Conservation (phyloP, 2,329 filamentous ascomycete genomes). For the Verticillium alfalfae region DNA sequence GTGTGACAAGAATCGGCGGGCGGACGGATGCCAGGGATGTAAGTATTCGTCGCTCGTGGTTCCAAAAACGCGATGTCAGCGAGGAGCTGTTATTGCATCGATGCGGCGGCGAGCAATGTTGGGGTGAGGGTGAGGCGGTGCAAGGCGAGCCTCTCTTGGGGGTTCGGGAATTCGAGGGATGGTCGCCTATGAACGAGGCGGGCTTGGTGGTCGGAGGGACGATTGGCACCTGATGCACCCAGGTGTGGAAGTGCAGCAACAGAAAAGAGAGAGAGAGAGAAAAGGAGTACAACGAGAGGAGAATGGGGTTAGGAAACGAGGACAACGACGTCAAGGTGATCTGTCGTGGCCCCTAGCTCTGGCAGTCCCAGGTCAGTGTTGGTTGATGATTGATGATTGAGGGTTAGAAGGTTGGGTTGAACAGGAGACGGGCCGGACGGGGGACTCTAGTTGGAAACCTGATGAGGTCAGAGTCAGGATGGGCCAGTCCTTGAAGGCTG, state of each 20-base stretch:
- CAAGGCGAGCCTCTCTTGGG: neutral
- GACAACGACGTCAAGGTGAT: neutral
- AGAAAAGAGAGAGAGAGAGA: conserved; percentile 3
- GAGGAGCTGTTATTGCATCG: conserved; percentile 11
- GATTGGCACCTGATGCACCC: neutral
- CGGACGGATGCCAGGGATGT: neutral
- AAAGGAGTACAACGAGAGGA: conserved; percentile 2
- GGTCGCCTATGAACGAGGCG: conserved; percentile 6
- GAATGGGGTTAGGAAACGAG: neutral
- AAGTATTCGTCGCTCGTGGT: conserved; percentile 3
- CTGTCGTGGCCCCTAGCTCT: conserved; percentile 7
- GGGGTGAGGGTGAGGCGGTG: conserved; percentile 5
- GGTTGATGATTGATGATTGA: neutral
- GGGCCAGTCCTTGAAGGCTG: neutral
- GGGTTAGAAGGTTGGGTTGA: neutral
- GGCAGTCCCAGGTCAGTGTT: neutral
- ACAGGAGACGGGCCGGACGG: conserved; percentile 1
- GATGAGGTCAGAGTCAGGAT: conserved; percentile 3
- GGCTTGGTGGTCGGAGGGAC: neutral
- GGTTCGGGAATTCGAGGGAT: conserved; percentile 4
- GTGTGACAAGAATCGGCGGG: neutral
- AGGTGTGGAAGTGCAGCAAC: neutral
- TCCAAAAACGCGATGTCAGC: conserved; percentile 6
- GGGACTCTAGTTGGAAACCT: neutral
- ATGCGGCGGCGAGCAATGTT: conserved; percentile 6